Percentiles rank a stretch among this genome's conserved stretches.
Conservation (phyloP, 345 rosid species). For the Aethionema arabicum region DNA sequence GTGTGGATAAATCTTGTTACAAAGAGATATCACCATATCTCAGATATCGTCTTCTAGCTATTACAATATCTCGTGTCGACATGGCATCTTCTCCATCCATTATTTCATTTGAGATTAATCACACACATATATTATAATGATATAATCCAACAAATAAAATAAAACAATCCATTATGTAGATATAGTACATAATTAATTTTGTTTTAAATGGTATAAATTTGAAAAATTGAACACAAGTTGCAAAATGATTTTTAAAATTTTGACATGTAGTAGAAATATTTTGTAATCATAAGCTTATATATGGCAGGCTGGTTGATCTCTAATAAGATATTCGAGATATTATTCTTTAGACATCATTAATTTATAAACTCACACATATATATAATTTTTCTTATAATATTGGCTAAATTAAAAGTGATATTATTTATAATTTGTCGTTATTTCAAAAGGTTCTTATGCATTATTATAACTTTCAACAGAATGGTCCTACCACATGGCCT, state of each 20-base stretch:
- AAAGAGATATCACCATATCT: constrained; percentile 28
- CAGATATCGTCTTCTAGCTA: constrained; percentile 29
- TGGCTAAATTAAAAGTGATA: not conserved
- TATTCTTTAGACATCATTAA: constrained; percentile 9
- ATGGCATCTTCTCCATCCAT: constrained; percentile 22
- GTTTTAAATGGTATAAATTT: no score
- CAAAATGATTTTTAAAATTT: constrained; percentile 13
- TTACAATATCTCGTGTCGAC: constrained; percentile 30
- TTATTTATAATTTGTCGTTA: constrained; percentile 10
- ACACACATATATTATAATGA: not conserved
- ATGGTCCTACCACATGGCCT: constrained; percentile 34
- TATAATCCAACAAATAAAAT: no score
- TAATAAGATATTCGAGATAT: constrained; percentile 3
- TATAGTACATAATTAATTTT: no score
- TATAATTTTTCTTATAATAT: constrained; percentile 1
- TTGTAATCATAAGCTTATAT: constrained; percentile 15
- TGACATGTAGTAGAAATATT: constrained; percentile 1
- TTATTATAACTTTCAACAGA: constrained; percentile 23
- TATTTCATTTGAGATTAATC: constrained; percentile 1
- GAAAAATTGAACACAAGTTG: no score
- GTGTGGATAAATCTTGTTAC: constrained; percentile 23
- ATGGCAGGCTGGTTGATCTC: constrained; percentile 19
- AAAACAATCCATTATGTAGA: no score
- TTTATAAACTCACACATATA: constrained; percentile 17
- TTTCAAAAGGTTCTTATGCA: constrained; percentile 13